Base-by-base conservation (phyloP, 371 early-diverging fungal genomes). In the Amoeboaphelidium occidentale region DNA sequence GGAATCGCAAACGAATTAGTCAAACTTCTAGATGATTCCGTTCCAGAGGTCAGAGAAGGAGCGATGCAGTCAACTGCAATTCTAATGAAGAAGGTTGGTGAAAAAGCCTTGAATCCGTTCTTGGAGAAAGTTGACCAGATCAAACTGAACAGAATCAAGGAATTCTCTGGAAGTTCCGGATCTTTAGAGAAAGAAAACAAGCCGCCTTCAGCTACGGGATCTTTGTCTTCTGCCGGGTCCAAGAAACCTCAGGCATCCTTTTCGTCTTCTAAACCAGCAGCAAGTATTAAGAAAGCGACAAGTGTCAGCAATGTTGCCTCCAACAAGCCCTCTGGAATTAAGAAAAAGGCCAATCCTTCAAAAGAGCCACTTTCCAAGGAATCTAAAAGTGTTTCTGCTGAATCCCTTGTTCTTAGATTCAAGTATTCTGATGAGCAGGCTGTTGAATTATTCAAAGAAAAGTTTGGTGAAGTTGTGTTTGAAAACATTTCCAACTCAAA, bases 31-130 rank as follows among this genome's bases (percentile, higher is more conserved):
- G 90, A 91, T 42, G 96, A 94, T 58, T 71, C 79, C n/a, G 79
- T 77, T 59, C 75, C 75, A 0, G 66, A 68, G 27, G 87, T 91
- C 12, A 75, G 96, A 52, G 90, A 90, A 46, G 74, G 80, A 2
- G 72, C 81, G 4, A 78, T 80, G 0, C 88, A 90, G 54, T 77
- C 74, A 25, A 58, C 94, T n/a, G 97, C 87, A 12, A 82, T 82
- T 0, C 62, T 94, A 51, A 78, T 86, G 73, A 81, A 81, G 55
- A 65, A 78, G 10, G 75, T 84, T 3, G 79, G 83, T 12, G 89
- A 89, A 53, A 76, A 79, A 21, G 65, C 70, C 0, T 55, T 90
- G 60, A 45, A 63, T 2, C 64, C 72, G 0, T 81, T 73, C 55
- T 54, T 84, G 1, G 93, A 90, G 45, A 73, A 75, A 1, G 56